phyloP scores from a whole-genome alignment of 1,284 basidiomycete species.

The Cystobasidiaceae sp. region DNA sequence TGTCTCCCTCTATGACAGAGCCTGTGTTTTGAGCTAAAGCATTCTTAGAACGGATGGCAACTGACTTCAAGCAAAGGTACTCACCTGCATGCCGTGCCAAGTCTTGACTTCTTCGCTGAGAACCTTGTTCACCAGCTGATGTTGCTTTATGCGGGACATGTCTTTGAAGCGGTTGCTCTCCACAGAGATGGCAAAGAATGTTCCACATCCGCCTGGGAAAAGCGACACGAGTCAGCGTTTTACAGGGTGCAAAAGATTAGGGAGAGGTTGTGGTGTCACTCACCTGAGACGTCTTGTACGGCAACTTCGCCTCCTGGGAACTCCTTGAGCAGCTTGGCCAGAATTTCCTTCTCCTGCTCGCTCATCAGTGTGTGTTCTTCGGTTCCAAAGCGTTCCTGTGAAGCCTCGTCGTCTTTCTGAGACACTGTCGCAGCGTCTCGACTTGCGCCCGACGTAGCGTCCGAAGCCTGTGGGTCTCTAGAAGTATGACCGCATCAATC shows the following conservation, averaged over 20 bases:
- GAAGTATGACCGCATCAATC: no score
- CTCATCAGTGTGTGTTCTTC: conserved; percentile 27
- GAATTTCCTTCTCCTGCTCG: conserved; percentile 29
- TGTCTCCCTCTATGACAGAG: no score
- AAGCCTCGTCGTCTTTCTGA: conserved; percentile 8
- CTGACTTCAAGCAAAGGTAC: no score
- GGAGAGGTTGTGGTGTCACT: no score
- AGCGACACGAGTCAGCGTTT: neutral
- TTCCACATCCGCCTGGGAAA: conserved; percentile 86
- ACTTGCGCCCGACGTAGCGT: neutral
- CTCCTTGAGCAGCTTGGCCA: conserved; percentile 14
- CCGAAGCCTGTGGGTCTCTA: conserved; percentile 15
- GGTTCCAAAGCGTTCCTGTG: neutral
- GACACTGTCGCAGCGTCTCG: conserved; percentile 14
- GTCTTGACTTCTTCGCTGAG: conserved; percentile 84
- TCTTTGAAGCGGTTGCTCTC: conserved; percentile 79
- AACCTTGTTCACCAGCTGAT: conserved; percentile 79
- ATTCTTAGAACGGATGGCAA: no score
- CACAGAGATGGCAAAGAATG: conserved; percentile 91
- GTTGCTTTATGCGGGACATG: conserved; percentile 83
- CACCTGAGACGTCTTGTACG: conserved; percentile 86
- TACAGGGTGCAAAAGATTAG: no score
- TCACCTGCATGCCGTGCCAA: conserved; percentile 91
- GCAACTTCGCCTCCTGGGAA: conserved; percentile 50
- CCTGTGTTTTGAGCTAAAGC: no score